phyloP scores from a whole-genome alignment of 495 filamentous ascomycete genomes.

The Thermochaetoides thermophila region DNA sequence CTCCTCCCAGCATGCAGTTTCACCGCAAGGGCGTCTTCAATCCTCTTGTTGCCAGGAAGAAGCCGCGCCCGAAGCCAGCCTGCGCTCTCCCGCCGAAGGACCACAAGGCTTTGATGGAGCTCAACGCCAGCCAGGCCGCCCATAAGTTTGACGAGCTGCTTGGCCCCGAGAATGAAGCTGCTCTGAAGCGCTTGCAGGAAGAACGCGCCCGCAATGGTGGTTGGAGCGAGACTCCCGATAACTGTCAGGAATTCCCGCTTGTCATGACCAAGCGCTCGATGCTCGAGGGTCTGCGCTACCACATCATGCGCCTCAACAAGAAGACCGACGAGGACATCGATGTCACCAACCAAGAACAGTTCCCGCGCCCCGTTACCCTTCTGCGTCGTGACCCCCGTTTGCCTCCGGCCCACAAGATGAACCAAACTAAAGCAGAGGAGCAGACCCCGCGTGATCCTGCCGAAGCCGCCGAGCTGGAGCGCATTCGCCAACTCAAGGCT shows the following conservation, averaged over 20 bases:
- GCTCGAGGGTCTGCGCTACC: constrained; percentile 67
- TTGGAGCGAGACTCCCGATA: constrained; percentile 43
- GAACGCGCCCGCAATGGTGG: constrained; percentile 37
- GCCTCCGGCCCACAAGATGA: constrained; percentile 38
- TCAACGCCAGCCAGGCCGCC: neutral
- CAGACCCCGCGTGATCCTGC: constrained; percentile 30
- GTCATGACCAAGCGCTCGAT: constrained; percentile 67
- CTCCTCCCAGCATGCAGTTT: constrained; percentile 21
- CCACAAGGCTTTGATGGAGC: neutral
- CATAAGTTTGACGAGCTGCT: neutral
- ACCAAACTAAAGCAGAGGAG: constrained; percentile 41
- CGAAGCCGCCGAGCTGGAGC: constrained; percentile 57
- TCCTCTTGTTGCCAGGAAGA: constrained; percentile 54
- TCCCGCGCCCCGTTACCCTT: constrained; percentile 72
- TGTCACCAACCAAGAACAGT: constrained; percentile 61
- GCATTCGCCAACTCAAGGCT: constrained; percentile 44
- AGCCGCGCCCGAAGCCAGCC: constrained; percentile 15
- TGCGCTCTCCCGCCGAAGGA: constrained; percentile 3
- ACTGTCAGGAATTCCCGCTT: constrained; percentile 52
- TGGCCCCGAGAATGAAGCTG: constrained; percentile 1
- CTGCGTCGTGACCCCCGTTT: constrained; percentile 81
- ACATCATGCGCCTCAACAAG: constrained; percentile 58
- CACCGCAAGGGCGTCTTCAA: constrained; percentile 36
- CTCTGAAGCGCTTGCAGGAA: constrained; percentile 14
- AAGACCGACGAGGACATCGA: constrained; percentile 34